These are phyloP conservation scores for Nevesoporus exiguus DNA, from an alignment of 768 basidiomycete species.

Conservation along the genomic window DNA sequence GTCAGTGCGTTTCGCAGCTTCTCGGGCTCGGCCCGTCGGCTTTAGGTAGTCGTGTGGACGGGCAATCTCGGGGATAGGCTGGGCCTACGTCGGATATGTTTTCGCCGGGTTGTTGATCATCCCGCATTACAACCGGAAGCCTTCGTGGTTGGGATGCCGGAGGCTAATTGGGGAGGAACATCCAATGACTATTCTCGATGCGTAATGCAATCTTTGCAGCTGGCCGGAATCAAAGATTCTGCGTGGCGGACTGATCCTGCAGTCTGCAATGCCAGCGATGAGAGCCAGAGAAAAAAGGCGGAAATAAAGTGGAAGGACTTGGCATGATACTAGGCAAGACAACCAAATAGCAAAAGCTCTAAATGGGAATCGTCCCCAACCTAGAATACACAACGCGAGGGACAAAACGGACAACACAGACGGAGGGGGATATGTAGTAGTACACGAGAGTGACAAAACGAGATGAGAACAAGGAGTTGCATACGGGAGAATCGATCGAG, in stretches of 20 bases:
- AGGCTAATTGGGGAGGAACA: too few species aligned
- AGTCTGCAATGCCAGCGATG: background rate
- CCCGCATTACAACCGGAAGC: too few species aligned
- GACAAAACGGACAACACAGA: conserved; percentile 1
- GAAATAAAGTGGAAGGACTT: background rate
- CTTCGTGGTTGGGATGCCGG: too few species aligned
- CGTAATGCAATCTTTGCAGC: too few species aligned
- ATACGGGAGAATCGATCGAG: background rate
- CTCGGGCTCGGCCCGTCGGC: too few species aligned
- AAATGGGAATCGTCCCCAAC: background rate
- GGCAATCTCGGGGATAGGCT: too few species aligned
- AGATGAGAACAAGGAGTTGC: conserved; percentile 4
- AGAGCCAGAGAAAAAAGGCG: background rate
- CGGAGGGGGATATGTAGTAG: background rate
- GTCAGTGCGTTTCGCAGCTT: background rate
- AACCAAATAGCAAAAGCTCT: background rate
- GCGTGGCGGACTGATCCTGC: background rate
- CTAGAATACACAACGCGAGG: conserved; percentile 3
- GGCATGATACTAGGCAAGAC: conserved; percentile 3
- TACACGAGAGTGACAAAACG: conserved; percentile 13
- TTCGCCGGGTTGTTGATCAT: too few species aligned
- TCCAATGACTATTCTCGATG: too few species aligned
- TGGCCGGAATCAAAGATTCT: background rate
- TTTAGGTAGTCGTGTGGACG: too few species aligned
- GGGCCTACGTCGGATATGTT: too few species aligned